Conservation (phyloP, 768 basidiomycete species). For the Pholiota conissans region DNA sequence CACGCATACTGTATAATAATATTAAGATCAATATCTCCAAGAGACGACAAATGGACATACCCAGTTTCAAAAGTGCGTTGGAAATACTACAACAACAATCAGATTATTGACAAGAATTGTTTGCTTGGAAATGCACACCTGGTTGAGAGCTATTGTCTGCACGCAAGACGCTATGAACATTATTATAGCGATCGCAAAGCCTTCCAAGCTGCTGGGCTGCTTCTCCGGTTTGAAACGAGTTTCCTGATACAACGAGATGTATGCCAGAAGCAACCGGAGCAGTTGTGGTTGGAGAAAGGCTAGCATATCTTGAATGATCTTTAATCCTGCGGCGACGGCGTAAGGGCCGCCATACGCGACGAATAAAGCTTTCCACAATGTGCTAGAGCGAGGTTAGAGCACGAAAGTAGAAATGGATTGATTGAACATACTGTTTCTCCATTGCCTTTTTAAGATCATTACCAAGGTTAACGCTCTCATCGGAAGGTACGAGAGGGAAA, state of each 20-base stretch:
- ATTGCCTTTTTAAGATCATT: conserved; percentile 59
- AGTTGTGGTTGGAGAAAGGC: conserved; percentile 88
- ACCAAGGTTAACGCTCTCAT: conserved; percentile 73
- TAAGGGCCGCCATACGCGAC: conserved; percentile 81
- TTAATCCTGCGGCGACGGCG: conserved; percentile 58
- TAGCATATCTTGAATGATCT: conserved; percentile 77
- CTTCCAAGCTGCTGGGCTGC: conserved; percentile 49
- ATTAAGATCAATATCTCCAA: too few species aligned
- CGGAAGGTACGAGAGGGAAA: conserved; percentile 64
- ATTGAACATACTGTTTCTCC: conserved; percentile 54
- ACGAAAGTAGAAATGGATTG: neutral
- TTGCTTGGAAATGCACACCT: conserved; percentile 40
- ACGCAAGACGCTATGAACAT: conserved; percentile 84
- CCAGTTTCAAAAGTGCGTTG: conserved; percentile 79
- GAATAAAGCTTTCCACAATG: conserved; percentile 74
- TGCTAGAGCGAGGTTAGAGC: conserved; percentile 31
- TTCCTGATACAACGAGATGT: conserved; percentile 77
- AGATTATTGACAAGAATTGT: neutral
- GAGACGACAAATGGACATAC: conserved; percentile 29
- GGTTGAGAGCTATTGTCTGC: conserved; percentile 81
- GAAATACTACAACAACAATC: conserved; percentile 62
- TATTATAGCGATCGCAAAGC: conserved; percentile 69
- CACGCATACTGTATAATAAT: conserved; percentile 68
- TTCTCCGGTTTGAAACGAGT: conserved; percentile 35
- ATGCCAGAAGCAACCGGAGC: conserved; percentile 74